Conservation (phyloP, 2,329 filamentous ascomycete genomes). For the Cytospora chrysosperma region DNA sequence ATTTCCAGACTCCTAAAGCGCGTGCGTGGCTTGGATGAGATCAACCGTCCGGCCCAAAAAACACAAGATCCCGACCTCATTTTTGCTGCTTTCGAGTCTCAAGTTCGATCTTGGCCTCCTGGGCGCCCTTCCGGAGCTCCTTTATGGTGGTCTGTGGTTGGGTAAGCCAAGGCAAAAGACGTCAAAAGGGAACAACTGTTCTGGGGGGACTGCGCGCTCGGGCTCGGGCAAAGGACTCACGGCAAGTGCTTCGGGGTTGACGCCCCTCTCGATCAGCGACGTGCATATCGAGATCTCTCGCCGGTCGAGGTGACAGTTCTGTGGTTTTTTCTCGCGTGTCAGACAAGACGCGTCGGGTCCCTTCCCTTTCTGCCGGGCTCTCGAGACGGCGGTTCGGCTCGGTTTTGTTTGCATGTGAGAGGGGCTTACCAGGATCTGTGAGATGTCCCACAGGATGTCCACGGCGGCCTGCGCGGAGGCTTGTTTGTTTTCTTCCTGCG, state of each 20-base stretch:
- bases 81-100: conserved; percentile 31
- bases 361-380: too few relatives aligned
- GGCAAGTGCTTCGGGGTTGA: conserved; percentile 91
- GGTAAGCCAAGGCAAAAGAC: neutral
- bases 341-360: neutral
- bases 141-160: conserved; percentile 55
- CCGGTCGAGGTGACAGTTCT: conserved; percentile 94
- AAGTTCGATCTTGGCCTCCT: conserved; percentile 46
- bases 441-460: conserved; percentile 80
- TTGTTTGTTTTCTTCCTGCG: conserved; percentile 59
- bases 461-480: conserved; percentile 78
- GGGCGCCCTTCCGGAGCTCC: conserved; percentile 57
- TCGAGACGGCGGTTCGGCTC: neutral
- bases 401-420: neutral
- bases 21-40: neutral
- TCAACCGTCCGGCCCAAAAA: neutral
- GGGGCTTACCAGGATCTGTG: conserved; percentile 75
- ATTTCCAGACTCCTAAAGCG: neutral
- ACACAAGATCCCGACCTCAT: conserved; percentile 3
- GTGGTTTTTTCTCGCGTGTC: conserved; percentile 5
- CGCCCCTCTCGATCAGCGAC: conserved; percentile 93
- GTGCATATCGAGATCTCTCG: conserved; percentile 92
- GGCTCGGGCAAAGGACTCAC: conserved; percentile 53
- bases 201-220: conserved; percentile 1
- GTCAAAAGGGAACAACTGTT: neutral